A percentile compares a stretch with the other conserved stretches of the same genome.
phyloP scores from a whole-genome alignment of 208 protist species.

The Phytomonas francai region DNA sequence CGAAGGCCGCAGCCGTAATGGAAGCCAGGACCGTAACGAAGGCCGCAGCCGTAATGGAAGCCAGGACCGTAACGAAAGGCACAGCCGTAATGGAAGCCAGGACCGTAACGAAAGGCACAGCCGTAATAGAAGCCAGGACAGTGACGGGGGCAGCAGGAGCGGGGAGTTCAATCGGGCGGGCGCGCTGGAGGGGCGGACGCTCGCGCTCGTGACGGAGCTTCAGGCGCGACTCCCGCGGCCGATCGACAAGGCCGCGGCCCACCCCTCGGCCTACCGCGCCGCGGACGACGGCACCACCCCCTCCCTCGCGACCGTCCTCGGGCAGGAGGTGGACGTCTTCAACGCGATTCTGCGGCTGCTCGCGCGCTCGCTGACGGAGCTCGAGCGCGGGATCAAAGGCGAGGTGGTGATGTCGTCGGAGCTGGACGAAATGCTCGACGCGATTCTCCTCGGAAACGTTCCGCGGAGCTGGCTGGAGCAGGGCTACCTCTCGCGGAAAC shows the following conservation, averaged over 20 bases:
- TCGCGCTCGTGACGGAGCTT: conserved; percentile 76
- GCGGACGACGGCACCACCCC: conserved; percentile 83
- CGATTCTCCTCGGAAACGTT: conserved; percentile 87
- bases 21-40: too few relatives aligned
- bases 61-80: too few relatives aligned
- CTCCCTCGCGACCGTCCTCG: conserved; percentile 83
- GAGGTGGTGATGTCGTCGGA: conserved; percentile 89
- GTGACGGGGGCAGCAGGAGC: too few relatives aligned
- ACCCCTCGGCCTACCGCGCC: conserved; percentile 82
- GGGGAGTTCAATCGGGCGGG: conserved; percentile 86
- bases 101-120: too few relatives aligned
- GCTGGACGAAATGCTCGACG: conserved; percentile 88
- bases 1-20: too few relatives aligned
- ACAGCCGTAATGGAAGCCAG: too few relatives aligned
- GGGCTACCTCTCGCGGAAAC: conserved; percentile 94
- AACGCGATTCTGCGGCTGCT: conserved; percentile 79
- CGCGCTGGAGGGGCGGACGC: conserved; percentile 73
- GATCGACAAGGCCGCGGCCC: conserved; percentile 77
- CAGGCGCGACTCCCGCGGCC: conserved; percentile 52
- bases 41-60: too few relatives aligned
- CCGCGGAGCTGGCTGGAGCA: conserved; percentile 86
- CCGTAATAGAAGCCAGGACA: too few relatives aligned
- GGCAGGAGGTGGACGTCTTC: conserved; percentile 90
- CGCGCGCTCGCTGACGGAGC: conserved; percentile 51
- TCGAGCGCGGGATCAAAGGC: conserved; percentile 81